A percentile compares a stretch with the other conserved stretches of the same genome.
Conservation (phyloP, 1,284 basidiomycete genomes). For the Ceratobasidium sp. region DNA sequence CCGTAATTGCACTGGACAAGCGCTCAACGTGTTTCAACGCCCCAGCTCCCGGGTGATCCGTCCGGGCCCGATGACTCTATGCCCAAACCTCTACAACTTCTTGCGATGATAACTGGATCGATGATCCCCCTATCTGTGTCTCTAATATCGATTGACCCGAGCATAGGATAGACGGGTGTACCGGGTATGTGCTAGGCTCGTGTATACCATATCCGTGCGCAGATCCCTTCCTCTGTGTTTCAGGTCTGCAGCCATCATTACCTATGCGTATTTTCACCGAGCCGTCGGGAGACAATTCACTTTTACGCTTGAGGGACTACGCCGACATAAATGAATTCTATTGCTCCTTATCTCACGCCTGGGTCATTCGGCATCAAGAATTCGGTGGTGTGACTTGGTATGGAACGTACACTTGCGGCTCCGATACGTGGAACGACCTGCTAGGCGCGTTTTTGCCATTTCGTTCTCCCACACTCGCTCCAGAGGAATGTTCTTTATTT, state of each 20-base stretch:
- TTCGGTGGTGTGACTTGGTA: background rate
- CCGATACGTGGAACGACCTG: background rate
- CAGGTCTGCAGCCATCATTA: background rate
- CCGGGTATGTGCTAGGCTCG: no score
- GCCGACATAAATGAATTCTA: background rate
- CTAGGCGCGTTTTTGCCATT: background rate
- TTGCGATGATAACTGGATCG: background rate
- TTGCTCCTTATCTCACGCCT: background rate
- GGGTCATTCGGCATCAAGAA: background rate
- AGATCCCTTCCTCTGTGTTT: background rate
- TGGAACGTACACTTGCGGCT: background rate
- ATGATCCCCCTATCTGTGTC: conserved; percentile 6
- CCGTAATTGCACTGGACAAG: background rate
- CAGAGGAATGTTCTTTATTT: no score
- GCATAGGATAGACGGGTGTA: background rate
- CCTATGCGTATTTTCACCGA: background rate
- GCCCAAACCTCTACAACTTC: conserved; percentile 2
- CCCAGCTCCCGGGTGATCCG: background rate
- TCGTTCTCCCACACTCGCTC: background rate
- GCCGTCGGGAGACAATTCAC: background rate
- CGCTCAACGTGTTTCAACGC: background rate
- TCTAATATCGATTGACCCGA: background rate
- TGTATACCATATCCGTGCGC: background rate
- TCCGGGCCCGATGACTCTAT: background rate
- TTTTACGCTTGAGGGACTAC: background rate